Evolutionary conservation across 805 yeast genomes (phyloP), one percentile per base, ranked within the genome.

Genomic region (Candida maltosa): DNA sequence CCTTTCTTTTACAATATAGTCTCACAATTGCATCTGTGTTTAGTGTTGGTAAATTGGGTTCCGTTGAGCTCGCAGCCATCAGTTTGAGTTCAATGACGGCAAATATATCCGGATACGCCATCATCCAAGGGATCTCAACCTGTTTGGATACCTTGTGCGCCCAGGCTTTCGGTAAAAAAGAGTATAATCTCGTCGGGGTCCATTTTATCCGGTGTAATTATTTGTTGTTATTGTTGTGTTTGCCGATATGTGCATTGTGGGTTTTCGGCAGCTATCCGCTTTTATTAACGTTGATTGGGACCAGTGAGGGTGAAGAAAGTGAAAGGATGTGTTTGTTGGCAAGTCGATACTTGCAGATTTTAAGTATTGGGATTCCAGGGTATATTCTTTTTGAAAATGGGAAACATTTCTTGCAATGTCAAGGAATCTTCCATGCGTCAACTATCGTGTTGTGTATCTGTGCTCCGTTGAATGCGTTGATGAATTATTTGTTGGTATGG

Each of bases 361-460:
- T 79, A 7, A 60, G 78, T 4, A 57, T 77, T 34, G 91, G 91
- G 20, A 65, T 83, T 5, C 93, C 93, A 0, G 91, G 87, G 0
- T 83, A 75, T 52, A 78, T 83, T 19, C 48, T 77, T n/a, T 76
- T 76, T 48, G 91, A 84, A 58, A 78, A 80, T 44, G 78, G 81
- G 32, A 83, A 83, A 54, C 78, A 84, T 54, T 84, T 71, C 48
- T 62, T 84, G 47, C 91, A 84, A 56, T 73, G 86, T 31, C 91
- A 84, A 61, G 87, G 87, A 16, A 73, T 83, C 6, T 84, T 83
- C 58, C 86, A 83, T 55, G 91, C 91, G 6, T 80, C 88, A 8
- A 83, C 89, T 0, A 79, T 81, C 45, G 83, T 82, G 17, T 61
- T 84, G 26, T 59, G 76, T 26, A 48, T 83, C 19, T 83, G 87